These are phyloP conservation scores for Blastocystis sp. DNA, from an alignment of 352 stramenopile genomes.

Conservation along the genomic window DNA sequence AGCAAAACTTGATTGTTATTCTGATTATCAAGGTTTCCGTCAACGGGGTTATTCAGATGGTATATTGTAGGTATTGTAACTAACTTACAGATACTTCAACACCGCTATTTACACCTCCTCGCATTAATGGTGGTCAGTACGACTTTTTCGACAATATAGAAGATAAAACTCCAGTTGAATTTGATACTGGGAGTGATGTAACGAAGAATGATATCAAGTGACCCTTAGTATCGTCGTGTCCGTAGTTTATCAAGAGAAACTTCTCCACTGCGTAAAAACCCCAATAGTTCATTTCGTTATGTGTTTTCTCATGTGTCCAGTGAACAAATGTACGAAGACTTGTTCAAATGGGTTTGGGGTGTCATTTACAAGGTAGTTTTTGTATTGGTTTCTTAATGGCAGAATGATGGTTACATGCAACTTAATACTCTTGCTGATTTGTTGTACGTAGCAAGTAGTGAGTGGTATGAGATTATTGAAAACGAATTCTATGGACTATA, in stretches of 20 bases:
- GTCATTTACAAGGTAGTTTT: background rate
- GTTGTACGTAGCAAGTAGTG: background rate
- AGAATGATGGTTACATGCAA: background rate
- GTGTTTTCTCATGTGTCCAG: background rate
- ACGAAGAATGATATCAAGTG: no score
- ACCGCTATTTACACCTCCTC: background rate
- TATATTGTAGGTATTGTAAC: no score
- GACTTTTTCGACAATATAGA: background rate
- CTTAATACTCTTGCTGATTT: background rate
- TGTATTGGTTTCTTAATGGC: background rate
- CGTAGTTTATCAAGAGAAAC: background rate
- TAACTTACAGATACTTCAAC: no score
- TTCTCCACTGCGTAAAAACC: background rate
- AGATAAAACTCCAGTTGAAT: background rate
- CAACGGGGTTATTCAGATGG: background rate
- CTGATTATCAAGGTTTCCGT: background rate
- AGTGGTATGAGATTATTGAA: background rate
- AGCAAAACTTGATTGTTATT: background rate
- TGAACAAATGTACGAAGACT: background rate
- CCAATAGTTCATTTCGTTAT: background rate
- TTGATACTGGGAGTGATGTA: no score
- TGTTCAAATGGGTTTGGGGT: constrained; percentile 6
- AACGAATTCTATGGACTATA: background rate
- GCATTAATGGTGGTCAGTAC: background rate
- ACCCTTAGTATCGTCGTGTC: background rate